phyloP scores from a whole-genome alignment of 352 stramenopile genomes.

The Plasmopara viticola region DNA sequence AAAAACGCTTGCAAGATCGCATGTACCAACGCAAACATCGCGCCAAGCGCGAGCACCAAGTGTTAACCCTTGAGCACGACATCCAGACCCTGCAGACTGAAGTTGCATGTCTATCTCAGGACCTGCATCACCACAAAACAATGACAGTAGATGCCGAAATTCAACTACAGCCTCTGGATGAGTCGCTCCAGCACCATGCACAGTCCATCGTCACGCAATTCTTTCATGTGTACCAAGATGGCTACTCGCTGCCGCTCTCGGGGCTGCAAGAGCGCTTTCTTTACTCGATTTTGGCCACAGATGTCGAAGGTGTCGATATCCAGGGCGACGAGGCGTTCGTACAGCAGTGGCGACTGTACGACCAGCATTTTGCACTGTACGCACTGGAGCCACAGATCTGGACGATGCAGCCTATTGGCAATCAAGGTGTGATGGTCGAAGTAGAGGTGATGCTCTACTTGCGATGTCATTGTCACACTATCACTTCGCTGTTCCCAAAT shows the following conservation, averaged over 20 bases:
- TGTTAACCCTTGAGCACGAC: constrained; percentile 16
- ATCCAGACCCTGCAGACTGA: constrained; percentile 18
- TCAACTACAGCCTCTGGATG: constrained; percentile 8
- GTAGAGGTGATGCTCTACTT: constrained; percentile 27
- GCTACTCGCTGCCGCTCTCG: constrained; percentile 16
- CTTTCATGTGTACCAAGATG: constrained; percentile 26
- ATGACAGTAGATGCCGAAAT: constrained; percentile 3
- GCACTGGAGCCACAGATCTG: constrained; percentile 21
- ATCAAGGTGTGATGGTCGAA: constrained; percentile 21
- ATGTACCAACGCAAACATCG: constrained; percentile 35
- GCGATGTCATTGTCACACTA: constrained; percentile 24
- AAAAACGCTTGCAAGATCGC: constrained; percentile 30
- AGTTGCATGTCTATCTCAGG: constrained; percentile 22
- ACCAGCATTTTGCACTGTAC: constrained; percentile 17
- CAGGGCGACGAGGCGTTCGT: constrained; percentile 20
- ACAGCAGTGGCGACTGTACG: constrained; percentile 28
- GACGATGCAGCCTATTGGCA: constrained; percentile 14
- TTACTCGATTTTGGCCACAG: constrained; percentile 17
- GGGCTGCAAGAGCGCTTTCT: constrained; percentile 24
- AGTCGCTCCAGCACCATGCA: constrained; percentile 16
- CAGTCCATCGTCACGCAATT: constrained; percentile 21
- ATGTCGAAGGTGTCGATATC: constrained; percentile 18
- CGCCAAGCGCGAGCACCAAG: constrained; percentile 27
- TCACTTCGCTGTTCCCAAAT: constrained; percentile 22
- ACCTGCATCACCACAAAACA: constrained; percentile 15